These are phyloP conservation scores for Acanthamoeba culbertsoni DNA, from an alignment of 208 protist species.

Conservation along the genomic window DNA sequence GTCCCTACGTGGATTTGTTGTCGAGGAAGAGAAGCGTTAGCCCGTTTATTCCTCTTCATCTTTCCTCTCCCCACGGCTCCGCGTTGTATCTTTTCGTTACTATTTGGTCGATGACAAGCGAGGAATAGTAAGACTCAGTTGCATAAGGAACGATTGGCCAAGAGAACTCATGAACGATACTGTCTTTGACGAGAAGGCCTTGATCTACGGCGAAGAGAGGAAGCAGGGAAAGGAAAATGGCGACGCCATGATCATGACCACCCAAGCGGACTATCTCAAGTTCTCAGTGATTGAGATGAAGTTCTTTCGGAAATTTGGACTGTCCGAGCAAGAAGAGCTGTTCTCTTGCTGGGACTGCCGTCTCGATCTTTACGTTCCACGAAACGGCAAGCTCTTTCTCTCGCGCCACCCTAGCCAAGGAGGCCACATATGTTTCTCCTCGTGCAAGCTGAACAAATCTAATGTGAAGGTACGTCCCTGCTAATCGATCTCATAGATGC, in stretches of 20 bases:
- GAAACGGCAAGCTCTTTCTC: slow-evolving; percentile 29
- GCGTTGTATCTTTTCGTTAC: no score
- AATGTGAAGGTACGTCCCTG: neutral
- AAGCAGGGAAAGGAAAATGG: neutral
- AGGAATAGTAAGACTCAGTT: no score
- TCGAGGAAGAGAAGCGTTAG: no score
- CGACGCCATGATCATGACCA: neutral
- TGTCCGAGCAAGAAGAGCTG: neutral
- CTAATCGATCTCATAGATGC: no score
- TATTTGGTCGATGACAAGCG: no score
- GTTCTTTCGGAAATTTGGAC: neutral
- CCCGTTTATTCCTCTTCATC: no score
- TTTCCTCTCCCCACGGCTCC: no score
- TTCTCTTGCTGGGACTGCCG: neutral
- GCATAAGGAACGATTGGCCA: no score
- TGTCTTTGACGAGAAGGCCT: neutral
- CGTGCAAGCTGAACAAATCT: neutral
- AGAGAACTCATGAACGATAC: no score
- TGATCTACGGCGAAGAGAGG: neutral
- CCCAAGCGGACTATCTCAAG: neutral
- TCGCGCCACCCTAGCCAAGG: neutral
- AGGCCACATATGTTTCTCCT: slow-evolving; percentile 18
- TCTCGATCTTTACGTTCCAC: slow-evolving; percentile 29
- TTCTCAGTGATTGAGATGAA: slow-evolving; percentile 12
- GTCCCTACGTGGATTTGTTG: no score